phyloP scores from a whole-genome alignment of 129 eudicot genomes.

The Cynara cardunculus region DNA sequence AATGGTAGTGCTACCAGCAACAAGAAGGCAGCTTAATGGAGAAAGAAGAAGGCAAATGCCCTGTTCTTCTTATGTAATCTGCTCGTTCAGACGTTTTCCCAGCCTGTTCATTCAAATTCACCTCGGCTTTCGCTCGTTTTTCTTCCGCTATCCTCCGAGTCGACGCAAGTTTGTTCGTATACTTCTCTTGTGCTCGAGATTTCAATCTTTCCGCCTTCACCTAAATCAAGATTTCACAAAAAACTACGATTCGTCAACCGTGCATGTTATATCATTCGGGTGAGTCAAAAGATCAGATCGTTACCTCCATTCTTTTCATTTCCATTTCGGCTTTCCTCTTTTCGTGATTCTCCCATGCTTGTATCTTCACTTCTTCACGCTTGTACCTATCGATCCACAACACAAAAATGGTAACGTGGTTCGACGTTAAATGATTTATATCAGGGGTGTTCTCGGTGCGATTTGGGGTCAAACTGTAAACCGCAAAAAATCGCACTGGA shows the following conservation, averaged over 20 bases:
- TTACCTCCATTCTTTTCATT: constrained; percentile 88
- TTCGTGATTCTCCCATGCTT: constrained; percentile 97
- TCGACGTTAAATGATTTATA: not conserved
- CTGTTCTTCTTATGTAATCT: constrained; percentile 87
- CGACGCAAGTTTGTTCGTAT: constrained; percentile 66
- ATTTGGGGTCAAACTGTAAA: too few species aligned
- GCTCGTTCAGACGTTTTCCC: constrained; percentile 80
- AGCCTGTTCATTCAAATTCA: constrained; percentile 71
- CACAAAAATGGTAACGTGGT: not conserved
- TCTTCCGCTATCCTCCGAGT: constrained; percentile 86
- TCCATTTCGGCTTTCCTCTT: constrained; percentile 93
- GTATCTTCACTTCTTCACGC: constrained; percentile 90
- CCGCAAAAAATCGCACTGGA: too few species aligned
- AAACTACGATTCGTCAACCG: not conserved
- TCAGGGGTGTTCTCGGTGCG: too few species aligned
- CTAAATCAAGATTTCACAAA: constrained; percentile 26
- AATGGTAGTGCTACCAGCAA: constrained; percentile 45
- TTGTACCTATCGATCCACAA: constrained; percentile 53
- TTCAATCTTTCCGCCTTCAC: constrained; percentile 88
- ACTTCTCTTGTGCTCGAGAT: constrained; percentile 81
- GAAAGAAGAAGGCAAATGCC: constrained; percentile 84
- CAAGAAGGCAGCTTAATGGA: constrained; percentile 71
- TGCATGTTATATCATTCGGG: not conserved
- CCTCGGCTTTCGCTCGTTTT: constrained; percentile 81
- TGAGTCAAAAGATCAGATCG: not conserved